Percentiles rank a stretch among this genome's conserved stretches.
These are phyloP conservation scores for Cyclotella atomus DNA, from an alignment of 108 stramenopile species.

Conservation along the genomic window DNA sequence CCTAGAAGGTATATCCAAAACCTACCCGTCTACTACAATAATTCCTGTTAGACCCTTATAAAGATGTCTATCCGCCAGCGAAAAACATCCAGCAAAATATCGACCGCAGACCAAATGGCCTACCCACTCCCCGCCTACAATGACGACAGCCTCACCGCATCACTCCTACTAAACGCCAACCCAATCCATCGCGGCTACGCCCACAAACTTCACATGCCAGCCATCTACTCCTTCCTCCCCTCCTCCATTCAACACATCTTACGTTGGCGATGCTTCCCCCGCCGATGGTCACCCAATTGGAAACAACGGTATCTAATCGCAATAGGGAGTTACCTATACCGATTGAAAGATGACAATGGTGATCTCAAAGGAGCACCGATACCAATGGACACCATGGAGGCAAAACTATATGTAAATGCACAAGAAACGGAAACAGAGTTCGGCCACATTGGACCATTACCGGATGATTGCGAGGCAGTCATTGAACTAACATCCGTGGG, in stretches of 20 bases:
- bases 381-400: constrained; percentile 49
- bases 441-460: constrained; percentile 32
- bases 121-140: constrained; percentile 17
- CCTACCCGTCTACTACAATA: too few relatives aligned
- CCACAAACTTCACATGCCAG: constrained; percentile 70
- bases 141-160: constrained; percentile 55
- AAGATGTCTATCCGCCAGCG: too few relatives aligned
- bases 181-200: constrained; percentile 69
- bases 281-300: constrained; percentile 66
- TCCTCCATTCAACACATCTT: constrained; percentile 53
- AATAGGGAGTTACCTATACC: constrained; percentile 79
- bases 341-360: constrained; percentile 61
- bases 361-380: constrained; percentile 76
- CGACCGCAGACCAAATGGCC: background rate
- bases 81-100: too few relatives aligned
- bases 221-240: constrained; percentile 65
- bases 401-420: constrained; percentile 15
- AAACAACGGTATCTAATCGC: constrained; percentile 71
- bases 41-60: too few relatives aligned
- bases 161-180: constrained; percentile 52
- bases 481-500: constrained; percentile 65
- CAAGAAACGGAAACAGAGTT: constrained; percentile 16
- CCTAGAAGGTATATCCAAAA: too few relatives aligned
- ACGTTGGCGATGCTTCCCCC: constrained; percentile 38
- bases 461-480: constrained; percentile 49